phyloP scores from a whole-genome alignment of 768 basidiomycete genomes.

The Stropharia rugosoannulata region DNA sequence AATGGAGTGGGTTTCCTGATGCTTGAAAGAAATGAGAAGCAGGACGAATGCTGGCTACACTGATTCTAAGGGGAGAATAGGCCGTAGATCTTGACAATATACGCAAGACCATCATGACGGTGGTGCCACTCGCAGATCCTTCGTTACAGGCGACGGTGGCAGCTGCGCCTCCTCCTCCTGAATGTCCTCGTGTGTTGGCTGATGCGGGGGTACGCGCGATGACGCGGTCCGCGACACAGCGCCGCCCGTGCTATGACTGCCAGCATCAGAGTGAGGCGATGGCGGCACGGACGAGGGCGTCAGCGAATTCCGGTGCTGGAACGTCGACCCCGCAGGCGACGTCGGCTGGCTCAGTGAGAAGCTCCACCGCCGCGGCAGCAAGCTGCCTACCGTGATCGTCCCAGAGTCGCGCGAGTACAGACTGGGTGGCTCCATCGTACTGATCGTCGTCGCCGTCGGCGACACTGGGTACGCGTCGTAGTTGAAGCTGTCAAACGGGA shows the following conservation, averaged over 20 bases:
- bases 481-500: conserved; percentile 37
- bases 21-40: too few species aligned
- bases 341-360: conserved; percentile 28
- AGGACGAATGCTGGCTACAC: too few species aligned
- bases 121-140: not conserved
- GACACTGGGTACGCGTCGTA: conserved; percentile 47
- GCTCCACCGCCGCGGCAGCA: conserved; percentile 39
- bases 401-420: conserved; percentile 33
- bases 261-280: conserved; percentile 1
- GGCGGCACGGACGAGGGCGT: conserved; percentile 12
- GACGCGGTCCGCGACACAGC: conserved; percentile 20
- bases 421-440: conserved; percentile 28
- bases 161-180: conserved; percentile 19
- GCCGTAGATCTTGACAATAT: too few species aligned
- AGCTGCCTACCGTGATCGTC: conserved; percentile 37
- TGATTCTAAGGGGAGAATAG: too few species aligned
- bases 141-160: conserved; percentile 2
- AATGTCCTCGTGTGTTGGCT: conserved; percentile 18
- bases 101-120: not conserved
- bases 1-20: too few species aligned
- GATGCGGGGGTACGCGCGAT: conserved; percentile 15
- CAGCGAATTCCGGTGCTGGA: conserved; percentile 15
- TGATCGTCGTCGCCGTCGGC: conserved; percentile 34
- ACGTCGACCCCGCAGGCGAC: conserved; percentile 23
- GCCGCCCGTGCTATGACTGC: conserved; percentile 1